phyloP scores from a whole-genome alignment of 2,329 filamentous ascomycete species.

The Hortaea werneckii region DNA sequence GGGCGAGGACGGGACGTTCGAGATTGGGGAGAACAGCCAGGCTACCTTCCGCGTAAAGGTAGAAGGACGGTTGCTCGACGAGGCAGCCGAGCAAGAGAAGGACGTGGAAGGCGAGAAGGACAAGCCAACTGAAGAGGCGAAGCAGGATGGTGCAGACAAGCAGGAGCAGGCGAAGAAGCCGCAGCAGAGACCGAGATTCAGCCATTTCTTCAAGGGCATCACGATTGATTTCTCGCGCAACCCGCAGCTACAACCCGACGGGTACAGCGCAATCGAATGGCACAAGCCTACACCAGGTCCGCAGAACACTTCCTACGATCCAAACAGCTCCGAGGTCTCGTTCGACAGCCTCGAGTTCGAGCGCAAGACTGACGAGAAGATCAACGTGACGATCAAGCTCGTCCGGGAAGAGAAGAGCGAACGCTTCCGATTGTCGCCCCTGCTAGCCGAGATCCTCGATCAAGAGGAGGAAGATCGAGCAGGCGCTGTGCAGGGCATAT shows the following conservation, averaged over 20 bases:
- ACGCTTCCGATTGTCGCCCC: conserved; percentile 67
- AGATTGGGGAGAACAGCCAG: conserved; percentile 67
- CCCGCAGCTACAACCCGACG: conserved; percentile 55
- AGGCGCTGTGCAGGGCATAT: conserved; percentile 81
- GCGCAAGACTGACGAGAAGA: conserved; percentile 81
- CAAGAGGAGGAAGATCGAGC: conserved; percentile 77
- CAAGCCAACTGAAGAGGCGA: conserved; percentile 10
- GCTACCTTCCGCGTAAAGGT: conserved; percentile 86
- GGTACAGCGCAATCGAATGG: conserved; percentile 66
- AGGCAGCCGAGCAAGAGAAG: conserved; percentile 42
- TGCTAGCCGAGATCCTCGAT: conserved; percentile 75
- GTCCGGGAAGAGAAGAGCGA: conserved; percentile 77
- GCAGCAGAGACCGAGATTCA: conserved; percentile 50
- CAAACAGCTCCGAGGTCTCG: conserved; percentile 57
- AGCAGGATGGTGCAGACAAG: conserved; percentile 38
- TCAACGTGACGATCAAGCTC: conserved; percentile 83
- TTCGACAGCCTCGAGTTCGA: conserved; percentile 91
- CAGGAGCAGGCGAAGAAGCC: conserved; percentile 24
- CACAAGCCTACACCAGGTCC: conserved; percentile 57
- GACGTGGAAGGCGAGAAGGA: conserved; percentile 18
- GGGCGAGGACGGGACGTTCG: conserved; percentile 61
- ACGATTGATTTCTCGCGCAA: conserved; percentile 51
- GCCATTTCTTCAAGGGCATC: conserved; percentile 74
- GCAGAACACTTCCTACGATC: conserved; percentile 30
- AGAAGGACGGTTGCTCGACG: conserved; percentile 67